Conservation (phyloP, 768 basidiomycete genomes). For the Phlebiopsis gigantea region DNA sequence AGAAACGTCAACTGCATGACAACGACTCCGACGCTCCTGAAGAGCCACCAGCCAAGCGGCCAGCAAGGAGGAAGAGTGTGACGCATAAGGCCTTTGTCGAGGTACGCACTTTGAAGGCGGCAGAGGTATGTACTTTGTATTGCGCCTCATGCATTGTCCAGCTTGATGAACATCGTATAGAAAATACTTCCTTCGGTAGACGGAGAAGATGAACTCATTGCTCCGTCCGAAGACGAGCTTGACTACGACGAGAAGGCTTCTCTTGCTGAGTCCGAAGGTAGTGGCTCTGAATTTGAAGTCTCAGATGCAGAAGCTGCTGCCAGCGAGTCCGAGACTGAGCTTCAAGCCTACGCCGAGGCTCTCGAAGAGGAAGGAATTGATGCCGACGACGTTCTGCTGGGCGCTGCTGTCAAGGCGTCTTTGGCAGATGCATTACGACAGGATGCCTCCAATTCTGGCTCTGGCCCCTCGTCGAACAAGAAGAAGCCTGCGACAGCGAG, state of each 20-base stretch:
- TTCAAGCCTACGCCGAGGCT: slow-evolving; percentile 7
- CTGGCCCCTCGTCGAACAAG: slow-evolving; percentile 23
- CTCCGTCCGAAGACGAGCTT: slow-evolving; percentile 31
- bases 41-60: background rate
- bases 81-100: slow-evolving; percentile 22
- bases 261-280: slow-evolving; percentile 47
- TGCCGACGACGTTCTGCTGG: slow-evolving; percentile 45
- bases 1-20: slow-evolving; percentile 14
- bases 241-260: slow-evolving; percentile 33
- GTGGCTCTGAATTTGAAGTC: slow-evolving; percentile 56
- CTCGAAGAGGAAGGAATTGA: slow-evolving; percentile 17
- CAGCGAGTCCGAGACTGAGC: background rate
- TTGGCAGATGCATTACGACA: slow-evolving; percentile 29
- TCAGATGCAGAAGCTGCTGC: slow-evolving; percentile 25
- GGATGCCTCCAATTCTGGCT: slow-evolving; percentile 30
- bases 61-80: slow-evolving; percentile 31
- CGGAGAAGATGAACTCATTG: slow-evolving; percentile 25
- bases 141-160: background rate
- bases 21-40: background rate
- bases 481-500: slow-evolving; percentile 30
- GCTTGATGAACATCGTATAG: background rate
- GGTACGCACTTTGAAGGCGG: slow-evolving; percentile 14
- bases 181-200: slow-evolving; percentile 16
- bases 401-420: slow-evolving; percentile 53
- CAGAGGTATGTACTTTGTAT: background rate